These are phyloP conservation scores for Xylariales sp. DNA, from an alignment of 2,329 filamentous ascomycete genomes.

Conservation along the genomic window DNA sequence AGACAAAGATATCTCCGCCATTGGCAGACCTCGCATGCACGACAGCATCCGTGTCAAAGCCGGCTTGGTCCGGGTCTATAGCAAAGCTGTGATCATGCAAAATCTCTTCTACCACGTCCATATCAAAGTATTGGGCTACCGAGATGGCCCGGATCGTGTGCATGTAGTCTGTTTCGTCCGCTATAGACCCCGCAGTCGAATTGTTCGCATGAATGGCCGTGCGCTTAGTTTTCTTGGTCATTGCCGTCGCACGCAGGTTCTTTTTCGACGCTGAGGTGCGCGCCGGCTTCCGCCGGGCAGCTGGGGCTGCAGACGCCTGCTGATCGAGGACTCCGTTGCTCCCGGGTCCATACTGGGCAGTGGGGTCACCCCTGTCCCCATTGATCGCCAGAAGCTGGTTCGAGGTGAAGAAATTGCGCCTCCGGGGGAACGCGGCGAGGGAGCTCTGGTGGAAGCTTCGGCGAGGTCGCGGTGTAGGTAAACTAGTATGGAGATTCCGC, in stretches of 20 bases:
- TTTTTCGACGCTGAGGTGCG: slow-evolving; percentile 55
- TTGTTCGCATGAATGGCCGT: slow-evolving; percentile 21
- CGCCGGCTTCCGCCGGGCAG: slow-evolving; percentile 40
- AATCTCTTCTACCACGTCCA: slow-evolving; percentile 54
- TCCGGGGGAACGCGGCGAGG: slow-evolving; percentile 41
- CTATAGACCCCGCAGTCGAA: slow-evolving; percentile 11
- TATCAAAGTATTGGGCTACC: slow-evolving; percentile 60
- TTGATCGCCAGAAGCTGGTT: slow-evolving; percentile 49
- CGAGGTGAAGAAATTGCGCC: slow-evolving; percentile 63
- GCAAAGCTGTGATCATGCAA: slow-evolving; percentile 55
- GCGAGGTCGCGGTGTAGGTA: slow-evolving; percentile 23
- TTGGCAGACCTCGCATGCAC: slow-evolving; percentile 58
- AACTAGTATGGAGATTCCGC: slow-evolving; percentile 22
- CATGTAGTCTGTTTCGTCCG: slow-evolving; percentile 32
- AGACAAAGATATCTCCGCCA: slow-evolving; percentile 88
- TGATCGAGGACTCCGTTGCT: too few species aligned
- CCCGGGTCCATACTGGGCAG: too few species aligned
- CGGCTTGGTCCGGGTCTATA: slow-evolving; percentile 57
- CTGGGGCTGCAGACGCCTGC: too few species aligned
- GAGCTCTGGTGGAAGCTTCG: slow-evolving; percentile 44
- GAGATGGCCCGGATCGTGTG: slow-evolving; percentile 53
- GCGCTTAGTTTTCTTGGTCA: slow-evolving; percentile 62
- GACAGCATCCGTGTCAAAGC: slow-evolving; percentile 58
- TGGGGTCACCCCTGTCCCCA: slow-evolving; percentile 20
- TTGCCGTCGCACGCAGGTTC: slow-evolving; percentile 76